Conservation (phyloP, 768 basidiomycete species). For the Gloeopeniophorella convolvens region DNA sequence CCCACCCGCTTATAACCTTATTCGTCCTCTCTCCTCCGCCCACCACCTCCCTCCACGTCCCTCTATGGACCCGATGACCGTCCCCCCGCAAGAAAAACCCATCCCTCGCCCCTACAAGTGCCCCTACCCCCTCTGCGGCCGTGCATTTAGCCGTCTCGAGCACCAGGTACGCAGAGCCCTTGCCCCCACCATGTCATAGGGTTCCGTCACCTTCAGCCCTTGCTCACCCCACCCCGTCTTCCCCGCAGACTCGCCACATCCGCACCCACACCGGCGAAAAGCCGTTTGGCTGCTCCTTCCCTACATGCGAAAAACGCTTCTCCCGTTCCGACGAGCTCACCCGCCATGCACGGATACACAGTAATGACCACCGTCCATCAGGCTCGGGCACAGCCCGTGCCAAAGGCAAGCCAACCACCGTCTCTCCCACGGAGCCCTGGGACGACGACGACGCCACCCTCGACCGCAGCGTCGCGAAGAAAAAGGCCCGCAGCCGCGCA, state of each 20-base stretch:
- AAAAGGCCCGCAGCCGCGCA: slow-evolving; percentile 66
- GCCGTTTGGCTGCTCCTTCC: slow-evolving; percentile 87
- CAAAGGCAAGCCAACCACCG: slow-evolving; percentile 5
- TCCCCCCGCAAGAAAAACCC: slow-evolving; percentile 32
- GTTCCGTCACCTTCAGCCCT: neutral
- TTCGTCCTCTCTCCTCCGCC: neutral
- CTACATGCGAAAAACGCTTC: slow-evolving; percentile 97
- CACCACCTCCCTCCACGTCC: neutral
- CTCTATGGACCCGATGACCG: neutral
- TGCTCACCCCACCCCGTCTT: neutral
- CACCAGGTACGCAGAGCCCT: slow-evolving; percentile 63
- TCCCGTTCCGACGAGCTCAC: slow-evolving; percentile 98
- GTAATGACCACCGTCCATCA: slow-evolving; percentile 41
- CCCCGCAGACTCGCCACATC: slow-evolving; percentile 84
- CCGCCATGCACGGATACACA: slow-evolving; percentile 91
- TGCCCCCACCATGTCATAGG: slow-evolving; percentile 1
- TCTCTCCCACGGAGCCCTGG: slow-evolving; percentile 14
- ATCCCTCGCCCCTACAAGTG: slow-evolving; percentile 88
- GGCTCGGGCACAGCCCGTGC: neutral
- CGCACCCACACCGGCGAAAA: slow-evolving; percentile 99
- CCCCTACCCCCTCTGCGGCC: slow-evolving; percentile 82
- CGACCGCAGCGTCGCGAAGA: slow-evolving; percentile 13
- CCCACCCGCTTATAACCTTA: too few relatives aligned
- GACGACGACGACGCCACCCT: slow-evolving; percentile 14
- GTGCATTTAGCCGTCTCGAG: slow-evolving; percentile 95